Base-by-base conservation (phyloP, 192 early-diverging fungal species). In the Funneliformis geosporum region DNA sequence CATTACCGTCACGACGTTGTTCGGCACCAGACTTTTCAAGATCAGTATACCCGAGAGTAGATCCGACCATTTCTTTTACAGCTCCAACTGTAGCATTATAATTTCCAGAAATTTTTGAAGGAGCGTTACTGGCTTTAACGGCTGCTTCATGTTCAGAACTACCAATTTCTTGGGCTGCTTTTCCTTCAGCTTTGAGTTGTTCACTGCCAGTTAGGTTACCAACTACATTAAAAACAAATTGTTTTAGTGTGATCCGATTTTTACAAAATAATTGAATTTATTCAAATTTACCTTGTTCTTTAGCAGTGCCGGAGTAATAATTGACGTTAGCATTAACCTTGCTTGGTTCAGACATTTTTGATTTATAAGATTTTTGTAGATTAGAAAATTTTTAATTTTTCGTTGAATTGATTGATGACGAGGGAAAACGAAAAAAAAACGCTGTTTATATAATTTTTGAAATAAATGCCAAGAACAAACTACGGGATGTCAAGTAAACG, bases 31-130 rank as follows among this genome's bases (percentile, higher is more conserved):
- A 0, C 5, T 55, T 39, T 60, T 60, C 55, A n/a, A 76, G 27
- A 7, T 55, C 33, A n/a, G 40, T 2, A 70, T 65, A 44, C 72
- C 75, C 75, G 7, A 76, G 39, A 62, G 75, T 46, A 40, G 59
- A 70, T 5, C 75, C 75, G 8, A 76, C 46, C 21, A 70, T 76
- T 76, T 76, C 75, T 70, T 76, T 76, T n/a, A 76, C 75, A 40
- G 75, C 9, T 38, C 75, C 75, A 21, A 70, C 46, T 8, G 75
- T 5, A 40, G 46, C 16, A 60, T 76, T 39, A 70, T 67, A 39
- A 70, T 76, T 76, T 23, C 75, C 75, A 8, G 27, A 28, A 66
- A 33, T 14, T 66, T 66, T 66, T 8, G 64, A 66, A 33, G 64
- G 64, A 33, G 33, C 33, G 33, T 33, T 33, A 33, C 33, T 33